Percentiles rank a stretch among this genome's conserved stretches.
Conservation (phyloP, 2,329 filamentous ascomycete species). For the Colletotrichum godetiae region DNA sequence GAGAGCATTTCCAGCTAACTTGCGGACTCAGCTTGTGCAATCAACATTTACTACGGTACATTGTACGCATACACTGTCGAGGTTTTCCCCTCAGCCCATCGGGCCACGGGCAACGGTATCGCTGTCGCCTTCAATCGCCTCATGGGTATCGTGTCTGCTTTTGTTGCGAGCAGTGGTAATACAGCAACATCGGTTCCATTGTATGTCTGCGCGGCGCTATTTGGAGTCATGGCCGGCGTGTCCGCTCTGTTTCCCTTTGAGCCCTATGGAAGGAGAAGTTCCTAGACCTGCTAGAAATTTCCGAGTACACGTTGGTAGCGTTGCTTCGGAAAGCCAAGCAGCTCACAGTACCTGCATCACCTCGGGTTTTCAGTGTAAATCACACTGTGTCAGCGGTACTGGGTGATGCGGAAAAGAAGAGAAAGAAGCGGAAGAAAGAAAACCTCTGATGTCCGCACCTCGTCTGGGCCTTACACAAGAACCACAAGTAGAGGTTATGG, state of each 20-base stretch:
- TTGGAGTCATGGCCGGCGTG: constrained; percentile 69
- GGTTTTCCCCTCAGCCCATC: constrained; percentile 74
- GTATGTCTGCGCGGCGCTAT: constrained; percentile 76
- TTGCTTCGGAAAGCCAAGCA: background rate
- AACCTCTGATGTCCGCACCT: too few species aligned
- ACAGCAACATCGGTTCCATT: constrained; percentile 72
- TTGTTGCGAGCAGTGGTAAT: constrained; percentile 72
- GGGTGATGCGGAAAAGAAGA: too few species aligned
- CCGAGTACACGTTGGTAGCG: background rate
- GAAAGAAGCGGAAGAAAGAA: too few species aligned
- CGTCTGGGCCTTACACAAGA: too few species aligned
- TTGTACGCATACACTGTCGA: constrained; percentile 73
- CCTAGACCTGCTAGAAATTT: background rate
- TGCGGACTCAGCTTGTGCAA: constrained; percentile 63
- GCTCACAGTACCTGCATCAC: too few species aligned
- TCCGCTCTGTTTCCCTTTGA: constrained; percentile 73
- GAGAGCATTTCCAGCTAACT: background rate
- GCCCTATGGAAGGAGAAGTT: constrained; percentile 70
- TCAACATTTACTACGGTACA: constrained; percentile 80
- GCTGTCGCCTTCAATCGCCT: constrained; percentile 77
- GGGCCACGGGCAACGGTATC: constrained; percentile 80
- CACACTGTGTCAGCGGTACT: too few species aligned
- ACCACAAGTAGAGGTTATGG: background rate
- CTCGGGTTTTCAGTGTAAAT: too few species aligned
- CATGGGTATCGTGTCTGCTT: constrained; percentile 79